Base-by-base conservation (phyloP, 2,329 filamentous ascomycete genomes). In the Triangularia setosa region DNA sequence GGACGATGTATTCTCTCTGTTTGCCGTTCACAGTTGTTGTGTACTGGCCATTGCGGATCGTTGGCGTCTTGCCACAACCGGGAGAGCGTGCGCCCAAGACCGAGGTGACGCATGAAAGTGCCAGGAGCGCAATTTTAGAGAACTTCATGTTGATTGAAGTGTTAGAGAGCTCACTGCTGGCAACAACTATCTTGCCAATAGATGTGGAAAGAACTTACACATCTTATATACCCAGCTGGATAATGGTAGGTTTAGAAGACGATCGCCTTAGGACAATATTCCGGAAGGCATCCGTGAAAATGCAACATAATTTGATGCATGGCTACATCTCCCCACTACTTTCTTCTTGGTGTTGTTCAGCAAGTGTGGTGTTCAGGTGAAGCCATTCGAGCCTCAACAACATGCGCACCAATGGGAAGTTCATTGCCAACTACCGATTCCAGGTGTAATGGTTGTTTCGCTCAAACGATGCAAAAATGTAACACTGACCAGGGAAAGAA, bases 1-100 rank as follows among this genome's bases (percentile, higher is more conserved):
- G 62, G 35, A 69, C 63, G 53, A 65, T 64, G 54, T 65, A 70
- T 58, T 68, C 33, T 27, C 68, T 63, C 16, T 24, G 28, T 25
- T 66, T 68, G 65, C 62, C 60, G 64, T 69, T 67, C 60, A 64
- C 48, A 1, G 55, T 67, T 4, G 65, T 59, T 2, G 27, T 64
- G 58, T 65, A 63, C 24, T 60, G 33, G 25, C 64, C 64, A 35
- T n/a, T 55, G 40, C 62, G 62, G 18, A 66, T 64, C 3, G 64
- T 64, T 16, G 62, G 58, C 16, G 61, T 57, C 62, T 66, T 66
- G 62, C 64, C 64, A 28, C 64, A 66, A 28, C 64, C 64, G 9
- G 62, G 30, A 5, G 64, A 66, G n/a, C 62, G 58, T 18, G 64
- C 64, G 16, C 55, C 64, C 27, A 64, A 27, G 23, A 62, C 64